Percentiles rank a stretch among this genome's conserved stretches.
phyloP scores from a whole-genome alignment of 768 basidiomycete species.

The Suillus plorans region DNA sequence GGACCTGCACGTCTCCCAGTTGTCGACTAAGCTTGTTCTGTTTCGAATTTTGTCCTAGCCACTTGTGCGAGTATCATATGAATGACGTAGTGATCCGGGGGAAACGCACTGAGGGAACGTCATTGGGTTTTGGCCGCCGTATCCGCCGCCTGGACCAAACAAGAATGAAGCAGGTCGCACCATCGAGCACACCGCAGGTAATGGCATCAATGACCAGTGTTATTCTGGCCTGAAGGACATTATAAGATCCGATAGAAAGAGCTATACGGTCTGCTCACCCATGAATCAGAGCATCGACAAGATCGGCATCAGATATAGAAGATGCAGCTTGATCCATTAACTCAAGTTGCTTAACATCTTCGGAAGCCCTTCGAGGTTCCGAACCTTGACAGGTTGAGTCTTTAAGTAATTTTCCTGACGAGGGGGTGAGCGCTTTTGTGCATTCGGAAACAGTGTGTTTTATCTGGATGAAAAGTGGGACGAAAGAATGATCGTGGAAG shows the following conservation, averaged over 20 bases:
- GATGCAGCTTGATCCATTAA: conserved; percentile 88
- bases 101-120: conserved; percentile 79
- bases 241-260: background rate
- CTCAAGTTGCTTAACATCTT: conserved; percentile 69
- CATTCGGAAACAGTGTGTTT: background rate
- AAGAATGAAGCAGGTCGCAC: conserved; percentile 83
- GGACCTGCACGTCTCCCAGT: conserved; percentile 89
- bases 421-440: background rate
- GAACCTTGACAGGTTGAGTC: conserved; percentile 63
- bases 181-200: conserved; percentile 89
- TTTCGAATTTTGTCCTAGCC: conserved; percentile 98
- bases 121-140: conserved; percentile 65
- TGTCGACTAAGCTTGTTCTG: conserved; percentile 78
- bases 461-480: conserved; percentile 95
- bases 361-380: conserved; percentile 61
- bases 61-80: conserved; percentile 53
- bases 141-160: conserved; percentile 71
- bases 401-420: conserved; percentile 96
- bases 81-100: background rate
- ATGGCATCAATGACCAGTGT: conserved; percentile 93
- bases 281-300: conserved; percentile 92
- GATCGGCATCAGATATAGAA: conserved; percentile 91
- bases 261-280: conserved; percentile 49
- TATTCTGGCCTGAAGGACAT: conserved; percentile 72
- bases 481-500: conserved; percentile 93